Conservation (phyloP, 441 rosid species). For the Syzygium malaccense region DNA sequence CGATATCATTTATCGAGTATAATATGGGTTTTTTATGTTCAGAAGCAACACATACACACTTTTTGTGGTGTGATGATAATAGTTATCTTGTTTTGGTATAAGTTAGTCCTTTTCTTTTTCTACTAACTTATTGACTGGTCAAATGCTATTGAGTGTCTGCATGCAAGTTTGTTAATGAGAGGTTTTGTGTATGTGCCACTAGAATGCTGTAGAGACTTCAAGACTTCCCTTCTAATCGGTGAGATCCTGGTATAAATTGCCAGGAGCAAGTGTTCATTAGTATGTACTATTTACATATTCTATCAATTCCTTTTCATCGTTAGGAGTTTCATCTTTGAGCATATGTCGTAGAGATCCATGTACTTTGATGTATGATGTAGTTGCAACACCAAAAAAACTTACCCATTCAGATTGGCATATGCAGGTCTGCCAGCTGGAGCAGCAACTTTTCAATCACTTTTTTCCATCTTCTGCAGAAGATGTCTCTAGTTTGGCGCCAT, state of each 20-base stretch:
- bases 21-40: background rate
- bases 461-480: slow-evolving; percentile 89
- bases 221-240: background rate
- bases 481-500: slow-evolving; percentile 83
- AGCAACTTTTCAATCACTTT: slow-evolving; percentile 93
- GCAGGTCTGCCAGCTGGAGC: slow-evolving; percentile 97
- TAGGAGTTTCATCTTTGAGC: background rate
- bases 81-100: background rate
- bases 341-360: background rate
- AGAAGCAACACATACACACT: background rate
- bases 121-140: background rate
- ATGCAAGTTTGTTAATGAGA: background rate
- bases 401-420: background rate
- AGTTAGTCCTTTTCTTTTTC: background rate
- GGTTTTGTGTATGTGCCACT: background rate
- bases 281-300: background rate
- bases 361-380: background rate
- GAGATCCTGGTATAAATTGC: background rate
- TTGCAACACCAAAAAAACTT: background rate
- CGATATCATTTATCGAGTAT: background rate
- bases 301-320: background rate
- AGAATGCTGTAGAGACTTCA: background rate
- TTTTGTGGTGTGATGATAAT: background rate
- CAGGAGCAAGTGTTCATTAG: background rate
- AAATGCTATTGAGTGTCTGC: background rate